Percentiles rank a stretch among this genome's conserved stretches.
Conservation (phyloP, 1,139 yeast species). For the Diutina mesorugosa region DNA sequence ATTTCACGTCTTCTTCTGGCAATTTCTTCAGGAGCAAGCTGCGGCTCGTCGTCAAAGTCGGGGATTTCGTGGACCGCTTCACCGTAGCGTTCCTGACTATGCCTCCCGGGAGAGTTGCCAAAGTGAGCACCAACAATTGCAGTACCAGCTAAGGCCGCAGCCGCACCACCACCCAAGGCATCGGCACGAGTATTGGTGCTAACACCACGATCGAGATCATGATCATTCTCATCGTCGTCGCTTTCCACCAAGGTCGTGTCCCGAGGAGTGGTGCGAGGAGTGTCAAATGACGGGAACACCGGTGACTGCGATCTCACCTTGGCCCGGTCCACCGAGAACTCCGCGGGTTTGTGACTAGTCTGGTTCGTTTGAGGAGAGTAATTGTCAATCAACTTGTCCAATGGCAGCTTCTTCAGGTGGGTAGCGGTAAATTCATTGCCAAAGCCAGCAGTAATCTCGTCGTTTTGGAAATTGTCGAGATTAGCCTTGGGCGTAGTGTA, state of each 20-base stretch:
- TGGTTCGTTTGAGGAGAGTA: not conserved
- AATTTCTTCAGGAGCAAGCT: not conserved
- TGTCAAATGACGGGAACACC: not conserved
- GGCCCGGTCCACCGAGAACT: not conserved
- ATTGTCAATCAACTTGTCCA: not conserved
- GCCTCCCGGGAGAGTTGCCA: not conserved
- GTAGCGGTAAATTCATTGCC: not conserved
- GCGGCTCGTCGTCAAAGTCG: not conserved
- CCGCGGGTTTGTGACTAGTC: not conserved
- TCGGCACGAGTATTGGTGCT: not conserved
- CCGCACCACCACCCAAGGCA: not conserved
- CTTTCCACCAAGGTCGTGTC: not conserved
- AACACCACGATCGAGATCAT: not conserved
- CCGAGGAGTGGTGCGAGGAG: not conserved
- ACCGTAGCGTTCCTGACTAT: not conserved
- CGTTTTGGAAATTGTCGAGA: not conserved
- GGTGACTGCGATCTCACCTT: not conserved
- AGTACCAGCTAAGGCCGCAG: not conserved
- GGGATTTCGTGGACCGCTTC: not conserved
- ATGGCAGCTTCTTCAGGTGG: not conserved
- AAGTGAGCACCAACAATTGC: conserved; percentile 1
- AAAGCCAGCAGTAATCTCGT: not conserved
- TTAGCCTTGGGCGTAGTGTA: not conserved
- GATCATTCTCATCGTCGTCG: not conserved
- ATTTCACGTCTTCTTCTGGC: not conserved